A percentile compares a stretch with the other conserved stretches of the same genome.
Evolutionary conservation across 2,329 filamentous ascomycete genomes (phyloP).

Genomic region (Apiospora pterosperma): DNA sequence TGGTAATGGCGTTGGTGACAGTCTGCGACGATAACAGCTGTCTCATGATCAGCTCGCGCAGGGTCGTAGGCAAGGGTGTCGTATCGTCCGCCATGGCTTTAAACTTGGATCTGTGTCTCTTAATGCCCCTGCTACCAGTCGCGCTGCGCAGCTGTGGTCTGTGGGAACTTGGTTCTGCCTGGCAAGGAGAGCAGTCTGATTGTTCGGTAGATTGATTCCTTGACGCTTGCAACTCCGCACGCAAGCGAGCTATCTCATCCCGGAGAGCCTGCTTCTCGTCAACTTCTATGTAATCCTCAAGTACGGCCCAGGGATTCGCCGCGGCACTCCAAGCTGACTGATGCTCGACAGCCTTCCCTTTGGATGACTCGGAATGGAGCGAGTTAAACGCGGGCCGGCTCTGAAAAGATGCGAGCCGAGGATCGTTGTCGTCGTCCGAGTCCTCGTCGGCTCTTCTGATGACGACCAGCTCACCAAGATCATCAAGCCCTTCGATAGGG

Average conservation of each 20-base stretch:
- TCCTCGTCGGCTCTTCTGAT: background rate
- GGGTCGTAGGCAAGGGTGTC: conserved; percentile 4
- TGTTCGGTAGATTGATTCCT: background rate
- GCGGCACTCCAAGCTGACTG: conserved; percentile 6
- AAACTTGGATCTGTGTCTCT: background rate
- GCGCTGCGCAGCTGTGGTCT: background rate
- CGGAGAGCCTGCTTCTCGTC: conserved; percentile 5
- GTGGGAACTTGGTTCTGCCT: background rate
- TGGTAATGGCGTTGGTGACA: conserved; percentile 2
- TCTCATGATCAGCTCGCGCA: conserved; percentile 10
- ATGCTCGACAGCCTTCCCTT: background rate
- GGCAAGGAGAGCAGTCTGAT: background rate
- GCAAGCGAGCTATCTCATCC: conserved; percentile 7
- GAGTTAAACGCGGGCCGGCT: background rate
- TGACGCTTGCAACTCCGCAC: conserved; percentile 7
- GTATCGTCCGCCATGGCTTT: background rate
- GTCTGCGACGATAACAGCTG: conserved; percentile 8
- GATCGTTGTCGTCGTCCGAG: background rate
- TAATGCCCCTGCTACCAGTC: background rate
- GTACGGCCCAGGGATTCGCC: conserved; percentile 7
- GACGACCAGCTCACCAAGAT: background rate
- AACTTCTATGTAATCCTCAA: background rate
- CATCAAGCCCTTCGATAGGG: background rate
- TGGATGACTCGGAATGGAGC: background rate
- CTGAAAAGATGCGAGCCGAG: background rate